Conservation (phyloP, 106 monocot species). For the Chionographis japonica region DNA sequence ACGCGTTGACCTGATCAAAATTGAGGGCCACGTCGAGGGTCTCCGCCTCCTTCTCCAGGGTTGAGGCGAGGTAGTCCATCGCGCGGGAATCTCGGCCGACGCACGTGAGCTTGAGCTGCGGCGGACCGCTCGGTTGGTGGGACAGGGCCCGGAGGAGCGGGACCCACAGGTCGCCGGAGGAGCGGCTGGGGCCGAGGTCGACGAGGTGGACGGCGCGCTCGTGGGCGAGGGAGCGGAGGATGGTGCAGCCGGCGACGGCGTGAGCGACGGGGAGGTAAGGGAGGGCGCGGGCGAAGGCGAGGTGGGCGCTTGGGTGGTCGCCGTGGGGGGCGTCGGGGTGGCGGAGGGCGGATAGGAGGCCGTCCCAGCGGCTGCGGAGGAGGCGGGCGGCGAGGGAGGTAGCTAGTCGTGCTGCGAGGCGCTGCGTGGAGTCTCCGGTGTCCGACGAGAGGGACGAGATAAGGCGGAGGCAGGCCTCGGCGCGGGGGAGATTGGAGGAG, state of each 20-base stretch:
- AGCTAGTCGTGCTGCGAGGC: conserved; percentile 9
- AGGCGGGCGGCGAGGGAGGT: conserved; percentile 13
- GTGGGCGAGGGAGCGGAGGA: conserved; percentile 1
- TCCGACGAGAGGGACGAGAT: too few relatives aligned
- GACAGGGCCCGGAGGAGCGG: conserved; percentile 2
- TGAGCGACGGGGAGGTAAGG: conserved; percentile 15
- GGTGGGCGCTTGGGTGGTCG: neutral
- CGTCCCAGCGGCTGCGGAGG: conserved; percentile 6
- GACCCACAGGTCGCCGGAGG: neutral
- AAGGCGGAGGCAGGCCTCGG: conserved; percentile 15
- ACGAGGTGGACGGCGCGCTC: conserved; percentile 10
- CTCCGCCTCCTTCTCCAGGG: conserved; percentile 3
- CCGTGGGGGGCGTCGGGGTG: neutral
- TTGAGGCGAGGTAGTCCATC: neutral
- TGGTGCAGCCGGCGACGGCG: neutral
- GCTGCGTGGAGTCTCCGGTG: conserved; percentile 16
- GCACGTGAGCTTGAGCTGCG: neutral
- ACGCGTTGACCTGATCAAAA: neutral
- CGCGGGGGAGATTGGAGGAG: neutral
- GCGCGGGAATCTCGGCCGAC: neutral
- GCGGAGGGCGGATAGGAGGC: conserved; percentile 6
- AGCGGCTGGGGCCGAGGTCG: neutral
- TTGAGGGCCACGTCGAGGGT: neutral
- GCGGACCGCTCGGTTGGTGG: conserved; percentile 5
- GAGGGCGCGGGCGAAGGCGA: conserved; percentile 10